phyloP scores from a whole-genome alignment of 306 rosid species.

The Pueraria montana region DNA sequence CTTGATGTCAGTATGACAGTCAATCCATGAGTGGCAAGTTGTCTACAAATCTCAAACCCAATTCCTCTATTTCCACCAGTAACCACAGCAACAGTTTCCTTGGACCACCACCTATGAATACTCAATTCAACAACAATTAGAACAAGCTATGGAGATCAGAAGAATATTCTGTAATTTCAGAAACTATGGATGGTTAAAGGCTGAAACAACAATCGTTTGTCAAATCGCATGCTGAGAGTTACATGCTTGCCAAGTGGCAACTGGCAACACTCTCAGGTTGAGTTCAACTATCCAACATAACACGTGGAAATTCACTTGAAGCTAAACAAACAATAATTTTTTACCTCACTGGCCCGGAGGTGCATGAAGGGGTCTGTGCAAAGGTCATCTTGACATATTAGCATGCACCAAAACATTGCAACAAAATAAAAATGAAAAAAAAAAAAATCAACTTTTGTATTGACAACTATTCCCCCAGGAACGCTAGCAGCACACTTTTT shows the following conservation, averaged over 20 bases:
- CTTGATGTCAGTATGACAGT: constrained; percentile 55
- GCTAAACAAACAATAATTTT: not conserved
- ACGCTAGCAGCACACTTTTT: not conserved
- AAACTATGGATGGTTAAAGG: not conserved
- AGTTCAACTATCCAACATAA: constrained; percentile 14
- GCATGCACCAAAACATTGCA: not conserved
- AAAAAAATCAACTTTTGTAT: not conserved
- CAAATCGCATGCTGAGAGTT: not conserved
- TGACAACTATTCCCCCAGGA: no score
- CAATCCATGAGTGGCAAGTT: constrained; percentile 53
- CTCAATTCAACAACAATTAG: not conserved
- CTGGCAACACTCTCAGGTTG: not conserved
- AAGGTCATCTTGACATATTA: not conserved
- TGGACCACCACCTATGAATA: constrained; percentile 88
- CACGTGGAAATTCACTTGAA: constrained; percentile 4
- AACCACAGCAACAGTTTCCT: constrained; percentile 85
- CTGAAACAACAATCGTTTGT: not conserved
- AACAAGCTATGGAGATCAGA: not conserved
- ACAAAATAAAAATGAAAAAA: no score
- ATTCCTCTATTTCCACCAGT: constrained; percentile 74
- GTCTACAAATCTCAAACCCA: constrained; percentile 53
- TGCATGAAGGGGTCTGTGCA: not conserved
- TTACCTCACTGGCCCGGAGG: not conserved
- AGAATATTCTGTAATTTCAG: not conserved
- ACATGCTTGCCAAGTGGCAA: not conserved